Percentiles rank a stretch among this genome's conserved stretches.
phyloP scores from a whole-genome alignment of 2,329 filamentous ascomycete genomes.

The Arthrobotrys musiformis region DNA sequence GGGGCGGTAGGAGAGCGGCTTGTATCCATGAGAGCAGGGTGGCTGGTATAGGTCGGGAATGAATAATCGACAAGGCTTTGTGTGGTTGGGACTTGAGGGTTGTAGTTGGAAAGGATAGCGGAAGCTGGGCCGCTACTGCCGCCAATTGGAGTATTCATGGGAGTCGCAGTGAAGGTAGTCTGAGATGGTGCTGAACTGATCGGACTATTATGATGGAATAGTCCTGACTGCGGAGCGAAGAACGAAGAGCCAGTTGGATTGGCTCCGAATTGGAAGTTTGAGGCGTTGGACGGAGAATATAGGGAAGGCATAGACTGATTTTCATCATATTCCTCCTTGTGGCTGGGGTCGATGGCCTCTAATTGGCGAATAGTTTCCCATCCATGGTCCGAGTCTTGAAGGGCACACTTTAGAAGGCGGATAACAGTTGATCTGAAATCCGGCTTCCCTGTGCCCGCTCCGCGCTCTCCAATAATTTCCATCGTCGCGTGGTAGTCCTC shows the following conservation, averaged over 20 bases:
- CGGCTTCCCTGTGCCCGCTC: slow-evolving; percentile 30
- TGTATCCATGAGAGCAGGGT: neutral
- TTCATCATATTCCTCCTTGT: neutral
- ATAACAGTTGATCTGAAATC: slow-evolving; percentile 37
- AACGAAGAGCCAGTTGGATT: neutral
- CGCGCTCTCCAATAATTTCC: slow-evolving; percentile 11
- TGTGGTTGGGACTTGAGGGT: neutral
- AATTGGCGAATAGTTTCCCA: neutral
- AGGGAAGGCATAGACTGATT: neutral
- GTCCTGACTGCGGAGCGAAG: neutral
- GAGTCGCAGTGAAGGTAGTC: neutral
- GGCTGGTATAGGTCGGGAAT: too few species aligned
- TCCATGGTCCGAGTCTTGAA: neutral
- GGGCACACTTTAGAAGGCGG: slow-evolving; percentile 1
- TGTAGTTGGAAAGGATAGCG: neutral
- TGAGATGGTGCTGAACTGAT: neutral
- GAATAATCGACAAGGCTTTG: neutral
- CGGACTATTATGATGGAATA: neutral
- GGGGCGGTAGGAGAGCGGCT: neutral
- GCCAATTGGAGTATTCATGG: neutral
- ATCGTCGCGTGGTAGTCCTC: slow-evolving; percentile 36
- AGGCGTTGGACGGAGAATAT: neutral
- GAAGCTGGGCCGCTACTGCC: neutral
- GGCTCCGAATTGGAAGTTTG: neutral
- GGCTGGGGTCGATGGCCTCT: neutral